phyloP scores from a whole-genome alignment of 768 basidiomycete species.

The Ramaria rubella region DNA sequence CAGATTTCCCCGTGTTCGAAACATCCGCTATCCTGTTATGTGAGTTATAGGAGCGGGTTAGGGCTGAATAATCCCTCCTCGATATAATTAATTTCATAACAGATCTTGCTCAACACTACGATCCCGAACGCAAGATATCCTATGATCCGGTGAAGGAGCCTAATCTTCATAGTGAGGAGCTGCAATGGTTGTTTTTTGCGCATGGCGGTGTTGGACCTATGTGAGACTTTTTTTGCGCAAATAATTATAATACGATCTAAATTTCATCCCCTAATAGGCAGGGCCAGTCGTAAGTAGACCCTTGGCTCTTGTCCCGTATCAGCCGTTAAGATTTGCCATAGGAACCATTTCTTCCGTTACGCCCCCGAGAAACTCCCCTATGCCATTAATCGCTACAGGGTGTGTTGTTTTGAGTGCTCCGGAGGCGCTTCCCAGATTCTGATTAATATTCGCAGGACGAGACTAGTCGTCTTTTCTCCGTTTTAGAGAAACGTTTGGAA shows the following conservation, averaged over 20 bases:
- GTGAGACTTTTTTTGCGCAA: conserved; percentile 39
- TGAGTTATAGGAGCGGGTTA: neutral
- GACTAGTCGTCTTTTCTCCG: conserved; percentile 74
- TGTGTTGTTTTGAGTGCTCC: conserved; percentile 13
- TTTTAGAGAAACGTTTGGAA: conserved; percentile 68
- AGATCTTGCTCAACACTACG: conserved; percentile 70
- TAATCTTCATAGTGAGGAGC: conserved; percentile 59
- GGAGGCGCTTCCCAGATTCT: neutral
- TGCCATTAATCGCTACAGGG: conserved; percentile 49
- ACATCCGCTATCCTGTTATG: conserved; percentile 76
- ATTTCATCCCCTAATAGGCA: neutral
- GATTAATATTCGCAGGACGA: conserved; percentile 40
- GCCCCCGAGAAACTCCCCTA: conserved; percentile 61
- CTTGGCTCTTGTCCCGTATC: neutral
- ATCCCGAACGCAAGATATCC: conserved; percentile 63
- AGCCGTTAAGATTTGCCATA: conserved; percentile 16
- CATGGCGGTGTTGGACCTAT: conserved; percentile 81
- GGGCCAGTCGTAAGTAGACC: conserved; percentile 4
- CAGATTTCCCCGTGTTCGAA: conserved; percentile 64
- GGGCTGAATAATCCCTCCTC: neutral
- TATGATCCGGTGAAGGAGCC: conserved; percentile 49
- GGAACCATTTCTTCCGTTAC: conserved; percentile 65
- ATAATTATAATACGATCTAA: neutral
- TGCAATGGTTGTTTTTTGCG: conserved; percentile 87
- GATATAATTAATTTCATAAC: neutral